Base-by-base conservation (phyloP, 352 stramenopile species). In the Phytophthora boehmeriae region DNA sequence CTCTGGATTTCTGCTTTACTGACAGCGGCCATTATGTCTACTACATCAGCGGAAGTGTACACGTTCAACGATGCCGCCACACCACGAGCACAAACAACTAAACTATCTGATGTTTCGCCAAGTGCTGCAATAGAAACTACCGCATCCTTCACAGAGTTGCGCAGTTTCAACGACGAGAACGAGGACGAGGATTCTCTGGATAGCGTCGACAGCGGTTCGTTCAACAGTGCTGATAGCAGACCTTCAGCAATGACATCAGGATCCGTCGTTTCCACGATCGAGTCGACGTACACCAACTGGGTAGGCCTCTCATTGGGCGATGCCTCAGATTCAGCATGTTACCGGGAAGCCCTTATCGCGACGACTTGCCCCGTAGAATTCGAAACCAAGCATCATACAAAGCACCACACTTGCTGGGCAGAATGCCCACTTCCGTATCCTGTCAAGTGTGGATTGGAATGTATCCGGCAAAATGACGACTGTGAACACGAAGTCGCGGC, bases 371-470 rank as follows among this genome's bases (percentile, higher is more conserved):
- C 73, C 41, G 14, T 59, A 6, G 69, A 69, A 25, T 81, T 55
- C 44, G 51, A 75, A 2, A 55, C 44, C 9, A 67, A 60, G 11
- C 22, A 69, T 4, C 69, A 57, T 5, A 68, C 59, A 25, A 8
- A 54, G 13, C 36, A 30, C 22, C 19, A 44, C 8, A 67, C 63
- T n/a, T 80, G 71, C 53, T 80, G 68, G 71, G 64, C 68, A 13
- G 20, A 76, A 14, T 82, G 73, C 51, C 70, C 73, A 17, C 52
- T 76, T 17, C 11, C 55, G n/a, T 82, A 73, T 20, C 73, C 73
- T 5, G 50, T 82, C 2, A 41, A 72, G 16, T 82, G 73, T 32
- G 69, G 69, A 11, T 42, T 76, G 38, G 66, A 82, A 35, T 82
- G 73, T 27, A 64, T 79, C 22, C 66, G 69, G 1, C 73, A 82